A percentile compares a stretch with the other conserved stretches of the same genome.
Evolutionary conservation across 768 basidiomycete species (phyloP).

Genomic region (Tylopilus balloui): DNA sequence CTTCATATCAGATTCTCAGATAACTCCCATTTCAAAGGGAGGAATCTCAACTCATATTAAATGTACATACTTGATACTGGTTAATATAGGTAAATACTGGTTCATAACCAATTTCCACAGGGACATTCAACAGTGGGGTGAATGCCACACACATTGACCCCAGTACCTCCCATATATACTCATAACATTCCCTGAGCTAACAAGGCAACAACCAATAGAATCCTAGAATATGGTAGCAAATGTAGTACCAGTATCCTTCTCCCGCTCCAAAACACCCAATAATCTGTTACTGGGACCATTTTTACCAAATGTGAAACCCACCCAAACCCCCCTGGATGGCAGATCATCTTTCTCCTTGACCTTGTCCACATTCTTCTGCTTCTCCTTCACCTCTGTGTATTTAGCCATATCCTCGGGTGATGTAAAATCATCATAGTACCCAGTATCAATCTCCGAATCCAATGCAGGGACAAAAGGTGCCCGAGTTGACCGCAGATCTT

Average conservation of each 20-base stretch:
- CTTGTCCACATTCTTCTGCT: conserved; percentile 88
- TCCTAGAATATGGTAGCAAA: conserved; percentile 58
- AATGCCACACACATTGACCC: too few species aligned
- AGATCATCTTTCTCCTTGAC: conserved; percentile 86
- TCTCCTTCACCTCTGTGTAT: conserved; percentile 97
- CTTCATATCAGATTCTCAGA: too few species aligned
- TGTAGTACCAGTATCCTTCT: conserved; percentile 44
- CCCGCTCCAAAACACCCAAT: conserved; percentile 25
- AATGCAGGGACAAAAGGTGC: conserved; percentile 94
- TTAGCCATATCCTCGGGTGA: conserved; percentile 94
- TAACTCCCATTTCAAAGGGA: too few species aligned
- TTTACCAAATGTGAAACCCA: conserved; percentile 89
- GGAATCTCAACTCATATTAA: too few species aligned
- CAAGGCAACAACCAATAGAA: too few species aligned
- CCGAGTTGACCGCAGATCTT: conserved; percentile 63
- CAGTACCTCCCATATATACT: too few species aligned
- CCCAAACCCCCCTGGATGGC: conserved; percentile 75
- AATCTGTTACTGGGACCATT: conserved; percentile 59
- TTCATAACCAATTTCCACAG: too few species aligned
- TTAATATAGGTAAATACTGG: too few species aligned
- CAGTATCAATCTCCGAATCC: conserved; percentile 92
- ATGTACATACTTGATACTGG: too few species aligned
- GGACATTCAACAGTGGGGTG: too few species aligned
- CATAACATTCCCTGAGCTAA: too few species aligned
- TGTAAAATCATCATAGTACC: conserved; percentile 91